Evolutionary conservation across 768 basidiomycete genomes (phyloP).

Genomic region (Pisolithus marmoratus): DNA sequence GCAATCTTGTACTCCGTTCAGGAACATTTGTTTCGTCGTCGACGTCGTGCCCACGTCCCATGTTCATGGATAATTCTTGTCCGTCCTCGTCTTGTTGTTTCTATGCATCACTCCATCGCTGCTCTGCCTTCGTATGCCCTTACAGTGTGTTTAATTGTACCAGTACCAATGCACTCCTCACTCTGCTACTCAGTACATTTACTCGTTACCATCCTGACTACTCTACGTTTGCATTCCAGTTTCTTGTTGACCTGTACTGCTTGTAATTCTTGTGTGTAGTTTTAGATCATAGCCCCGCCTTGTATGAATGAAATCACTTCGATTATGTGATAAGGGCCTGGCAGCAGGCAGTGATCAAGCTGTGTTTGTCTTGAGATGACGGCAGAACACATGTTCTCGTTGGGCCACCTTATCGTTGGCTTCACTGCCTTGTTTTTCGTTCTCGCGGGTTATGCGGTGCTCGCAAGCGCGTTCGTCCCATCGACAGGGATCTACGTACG

Average conservation of each 20-base stretch:
- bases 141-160: constrained; percentile 29
- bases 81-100: constrained; percentile 17
- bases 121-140: constrained; percentile 7
- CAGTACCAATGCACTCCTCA: constrained; percentile 13
- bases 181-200: constrained; percentile 9
- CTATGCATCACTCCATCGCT: constrained; percentile 15
- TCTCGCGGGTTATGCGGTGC: constrained; percentile 54
- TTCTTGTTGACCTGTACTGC: constrained; percentile 8
- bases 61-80: constrained; percentile 15
- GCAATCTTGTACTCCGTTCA: constrained; percentile 1
- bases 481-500: constrained; percentile 46
- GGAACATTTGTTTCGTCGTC: constrained; percentile 8
- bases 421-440: constrained; percentile 48
- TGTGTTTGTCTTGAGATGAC: constrained; percentile 25
- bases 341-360: too few relatives aligned
- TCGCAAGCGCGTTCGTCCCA: constrained; percentile 63
- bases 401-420: constrained; percentile 44
- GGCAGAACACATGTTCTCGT: constrained; percentile 21
- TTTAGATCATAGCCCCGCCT: constrained; percentile 11
- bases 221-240: constrained; percentile 10
- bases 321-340: too few relatives aligned
- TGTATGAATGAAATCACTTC: constrained; percentile 17
- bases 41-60: constrained; percentile 11
- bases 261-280: constrained; percentile 22
- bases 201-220: constrained; percentile 8